Evolutionary conservation across 2,329 filamentous ascomycete species (phyloP).

Genomic region (Fusarium redolens): DNA sequence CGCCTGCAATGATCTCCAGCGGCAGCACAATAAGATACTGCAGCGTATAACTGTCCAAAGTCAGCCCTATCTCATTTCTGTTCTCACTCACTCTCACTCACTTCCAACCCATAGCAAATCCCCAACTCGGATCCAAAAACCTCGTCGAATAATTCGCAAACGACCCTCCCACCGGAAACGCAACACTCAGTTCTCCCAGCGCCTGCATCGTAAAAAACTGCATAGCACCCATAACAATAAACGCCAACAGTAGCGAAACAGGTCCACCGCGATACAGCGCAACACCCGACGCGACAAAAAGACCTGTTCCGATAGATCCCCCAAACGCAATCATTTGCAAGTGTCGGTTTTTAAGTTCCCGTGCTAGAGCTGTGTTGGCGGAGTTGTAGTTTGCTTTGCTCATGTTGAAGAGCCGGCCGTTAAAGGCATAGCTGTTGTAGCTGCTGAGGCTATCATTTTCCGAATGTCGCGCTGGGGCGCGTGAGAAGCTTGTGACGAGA

Average conservation of each 20-base stretch:
- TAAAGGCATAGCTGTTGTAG: constrained; percentile 15
- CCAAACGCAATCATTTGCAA: constrained; percentile 64
- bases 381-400: constrained; percentile 75
- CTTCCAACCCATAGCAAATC: constrained; percentile 96
- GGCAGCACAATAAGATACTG: constrained; percentile 89
- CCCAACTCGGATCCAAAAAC: constrained; percentile 95
- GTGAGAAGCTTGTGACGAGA: constrained; percentile 29
- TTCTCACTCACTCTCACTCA: constrained; percentile 47
- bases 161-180: constrained; percentile 90
- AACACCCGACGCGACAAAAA: constrained; percentile 87
- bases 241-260: constrained; percentile 80
- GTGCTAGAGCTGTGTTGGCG: constrained; percentile 77
- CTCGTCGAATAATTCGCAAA: constrained; percentile 93
- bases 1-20: constrained; percentile 86
- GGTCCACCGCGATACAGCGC: constrained; percentile 79
- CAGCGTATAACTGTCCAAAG: constrained; percentile 73
- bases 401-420: constrained; percentile 60
- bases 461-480: constrained; percentile 16
- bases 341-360: constrained; percentile 83
- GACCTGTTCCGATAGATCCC: constrained; percentile 86
- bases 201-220: constrained; percentile 92
- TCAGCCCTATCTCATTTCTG: not conserved
- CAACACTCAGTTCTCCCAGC: constrained; percentile 87
- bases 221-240: constrained; percentile 83
- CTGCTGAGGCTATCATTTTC: constrained; percentile 28